Evolutionary conservation across 2,329 filamentous ascomycete species (phyloP).

Genomic region (Ascochyta lentis): DNA sequence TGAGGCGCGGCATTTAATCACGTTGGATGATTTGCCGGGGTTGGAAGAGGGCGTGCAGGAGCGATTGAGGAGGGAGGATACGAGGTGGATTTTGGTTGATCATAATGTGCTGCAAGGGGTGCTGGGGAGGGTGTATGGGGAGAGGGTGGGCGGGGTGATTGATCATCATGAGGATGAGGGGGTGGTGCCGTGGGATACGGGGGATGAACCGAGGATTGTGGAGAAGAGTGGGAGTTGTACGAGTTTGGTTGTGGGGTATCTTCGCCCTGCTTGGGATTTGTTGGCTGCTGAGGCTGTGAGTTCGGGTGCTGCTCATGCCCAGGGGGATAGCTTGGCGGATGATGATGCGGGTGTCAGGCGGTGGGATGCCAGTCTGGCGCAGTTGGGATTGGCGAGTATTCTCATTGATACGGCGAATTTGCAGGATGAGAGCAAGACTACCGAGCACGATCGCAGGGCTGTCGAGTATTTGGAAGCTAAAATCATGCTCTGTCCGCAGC

Average conservation of each 20-base stretch:
- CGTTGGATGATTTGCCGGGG: conserved; percentile 64
- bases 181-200: conserved; percentile 56
- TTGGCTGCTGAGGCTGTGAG: conserved; percentile 52
- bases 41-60: conserved; percentile 53
- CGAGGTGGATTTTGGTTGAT: conserved; percentile 77
- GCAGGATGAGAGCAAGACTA: conserved; percentile 66
- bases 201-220: conserved; percentile 65
- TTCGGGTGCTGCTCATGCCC: conserved; percentile 47
- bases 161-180: conserved; percentile 82
- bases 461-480: conserved; percentile 65
- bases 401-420: conserved; percentile 77
- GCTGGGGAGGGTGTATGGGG: conserved; percentile 61
- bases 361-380: conserved; percentile 67
- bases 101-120: conserved; percentile 75
- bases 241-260: conserved; percentile 71
- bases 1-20: conserved; percentile 68
- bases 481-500: conserved; percentile 50
- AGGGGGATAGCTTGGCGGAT: conserved; percentile 47
- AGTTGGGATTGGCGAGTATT: conserved; percentile 72
- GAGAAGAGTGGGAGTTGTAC: conserved; percentile 74
- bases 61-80: conserved; percentile 60
- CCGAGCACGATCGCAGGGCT: conserved; percentile 64
- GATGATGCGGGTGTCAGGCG: conserved; percentile 44
- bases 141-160: conserved; percentile 68
- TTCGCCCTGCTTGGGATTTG: conserved; percentile 63